phyloP scores from a whole-genome alignment of 305 asterid genomes.

The Fraxinus baroniana region DNA sequence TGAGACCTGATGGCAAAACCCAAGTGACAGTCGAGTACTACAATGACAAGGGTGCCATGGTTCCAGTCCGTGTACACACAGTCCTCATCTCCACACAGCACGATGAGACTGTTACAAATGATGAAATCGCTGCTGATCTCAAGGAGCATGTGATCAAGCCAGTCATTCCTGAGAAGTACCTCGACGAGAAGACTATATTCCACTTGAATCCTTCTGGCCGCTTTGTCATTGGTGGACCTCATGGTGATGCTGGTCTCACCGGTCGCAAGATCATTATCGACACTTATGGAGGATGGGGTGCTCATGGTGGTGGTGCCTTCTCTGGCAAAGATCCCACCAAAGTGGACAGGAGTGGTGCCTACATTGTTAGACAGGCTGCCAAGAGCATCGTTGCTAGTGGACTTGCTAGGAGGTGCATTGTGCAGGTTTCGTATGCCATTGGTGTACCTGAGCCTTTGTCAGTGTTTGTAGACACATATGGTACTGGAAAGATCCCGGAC shows the following conservation, averaged over 20 bases:
- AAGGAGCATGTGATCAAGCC: slow-evolving; percentile 57
- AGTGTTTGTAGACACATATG: slow-evolving; percentile 55
- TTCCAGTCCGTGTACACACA: slow-evolving; percentile 54
- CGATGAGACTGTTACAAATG: slow-evolving; percentile 59
- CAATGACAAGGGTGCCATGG: slow-evolving; percentile 57
- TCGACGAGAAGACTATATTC: slow-evolving; percentile 54
- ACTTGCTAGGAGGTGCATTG: slow-evolving; percentile 62
- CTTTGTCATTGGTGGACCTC: slow-evolving; percentile 65
- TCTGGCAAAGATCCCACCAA: slow-evolving; percentile 63
- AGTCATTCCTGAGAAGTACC: slow-evolving; percentile 43
- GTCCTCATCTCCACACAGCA: slow-evolving; percentile 61
- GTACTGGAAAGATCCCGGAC: slow-evolving; percentile 58
- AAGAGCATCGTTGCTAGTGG: slow-evolving; percentile 62
- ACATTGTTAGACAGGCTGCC: slow-evolving; percentile 61
- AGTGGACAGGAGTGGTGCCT: slow-evolving; percentile 63
- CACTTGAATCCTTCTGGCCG: slow-evolving; percentile 67
- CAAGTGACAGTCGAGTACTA: slow-evolving; percentile 59
- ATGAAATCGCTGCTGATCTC: slow-evolving; percentile 53
- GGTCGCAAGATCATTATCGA: slow-evolving; percentile 71
- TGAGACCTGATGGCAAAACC: slow-evolving; percentile 62
- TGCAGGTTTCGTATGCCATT: slow-evolving; percentile 63
- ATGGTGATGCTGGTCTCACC: slow-evolving; percentile 69
- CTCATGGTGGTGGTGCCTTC: slow-evolving; percentile 67
- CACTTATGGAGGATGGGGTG: slow-evolving; percentile 63
- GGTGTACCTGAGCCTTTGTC: slow-evolving; percentile 68